Evolutionary conservation across 495 filamentous ascomycete genomes (phyloP), one percentile per base, ranked within the genome.

Genomic region (Annulohypoxylon moriforme): DNA sequence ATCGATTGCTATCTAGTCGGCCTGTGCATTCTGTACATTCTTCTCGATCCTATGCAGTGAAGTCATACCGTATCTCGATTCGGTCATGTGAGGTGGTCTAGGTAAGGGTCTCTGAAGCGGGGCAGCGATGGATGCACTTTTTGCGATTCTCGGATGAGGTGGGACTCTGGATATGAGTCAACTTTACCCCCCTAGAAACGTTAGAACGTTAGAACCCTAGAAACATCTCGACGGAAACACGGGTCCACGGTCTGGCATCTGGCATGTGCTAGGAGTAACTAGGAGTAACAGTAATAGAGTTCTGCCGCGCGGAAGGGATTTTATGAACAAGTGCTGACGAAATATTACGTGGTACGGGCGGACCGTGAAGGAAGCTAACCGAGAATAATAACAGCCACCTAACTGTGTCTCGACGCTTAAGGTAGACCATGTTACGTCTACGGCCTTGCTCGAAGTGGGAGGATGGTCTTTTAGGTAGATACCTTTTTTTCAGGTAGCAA

Each of bases 261-360:
- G 49, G 70, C 70, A 73, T 73, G 66, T 73, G 70, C 60, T 73
- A 14, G 11, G 56, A n/a, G n/a, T n/a, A n/a, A n/a, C 27, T 29
- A 29, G 31, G 49, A 50, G 47, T 55, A 58, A 49, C 59, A 72
- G 61, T 57, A 44, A 20, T 44, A 44, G 40, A 40, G 52, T 66
- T 65, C 55, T 58, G 42, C 60, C 60, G 70, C 57, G 69, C 53
- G 34, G 65, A 73, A 56, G 47, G 64, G 62, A 18, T 44, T 64
- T 64, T 52, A 70, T 71, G 63, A 73, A 50, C 70, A 68, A 69
- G 66, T 67, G 71, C 71, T 74, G 71, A 74, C 71, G 71, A 74
- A 70, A 74, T 65, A 74, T 74, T 74, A 74, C 71, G 67, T 70
- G 71, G 66, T 70, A 63, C 56, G 49, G 49, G 27, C 49, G 63